Percentiles rank a stretch among this genome's conserved stretches.
phyloP scores from a whole-genome alignment of 2,329 filamentous ascomycete species.

The Trichoderma polysporum region DNA sequence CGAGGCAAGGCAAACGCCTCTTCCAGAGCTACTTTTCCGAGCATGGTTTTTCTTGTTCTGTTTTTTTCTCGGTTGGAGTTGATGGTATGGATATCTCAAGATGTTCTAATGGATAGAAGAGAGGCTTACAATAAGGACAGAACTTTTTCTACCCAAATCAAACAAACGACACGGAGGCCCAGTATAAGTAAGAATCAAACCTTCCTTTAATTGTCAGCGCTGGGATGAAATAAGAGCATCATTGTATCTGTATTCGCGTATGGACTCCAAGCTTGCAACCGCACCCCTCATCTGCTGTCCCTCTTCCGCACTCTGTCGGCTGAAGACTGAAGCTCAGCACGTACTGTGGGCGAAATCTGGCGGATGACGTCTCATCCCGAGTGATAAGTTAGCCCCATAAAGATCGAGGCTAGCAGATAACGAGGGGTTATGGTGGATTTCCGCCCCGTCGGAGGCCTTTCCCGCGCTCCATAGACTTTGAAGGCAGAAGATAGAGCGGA shows the following conservation, averaged over 20 bases:
- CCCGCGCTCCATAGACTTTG: neutral
- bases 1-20: conserved; percentile 62
- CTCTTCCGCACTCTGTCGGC: conserved; percentile 13
- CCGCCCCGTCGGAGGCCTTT: neutral
- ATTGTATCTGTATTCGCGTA: neutral
- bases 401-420: conserved; percentile 5
- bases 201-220: neutral
- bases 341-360: neutral
- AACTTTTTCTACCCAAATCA: neutral
- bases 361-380: neutral
- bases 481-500: neutral
- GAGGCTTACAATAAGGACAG: neutral
- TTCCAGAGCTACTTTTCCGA: conserved; percentile 61
- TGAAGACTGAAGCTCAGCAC: neutral
- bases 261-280: neutral
- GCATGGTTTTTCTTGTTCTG: conserved; percentile 39
- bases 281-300: neutral
- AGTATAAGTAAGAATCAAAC: neutral
- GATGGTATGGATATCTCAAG: neutral
- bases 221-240: no score
- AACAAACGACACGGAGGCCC: neutral
- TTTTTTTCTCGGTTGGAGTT: neutral
- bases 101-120: neutral
- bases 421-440: neutral
- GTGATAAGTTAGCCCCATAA: neutral